A percentile compares a stretch with the other conserved stretches of the same genome.
These are phyloP conservation scores for Lipomyces kockii DNA, from an alignment of 805 yeast species.

Conservation along the genomic window DNA sequence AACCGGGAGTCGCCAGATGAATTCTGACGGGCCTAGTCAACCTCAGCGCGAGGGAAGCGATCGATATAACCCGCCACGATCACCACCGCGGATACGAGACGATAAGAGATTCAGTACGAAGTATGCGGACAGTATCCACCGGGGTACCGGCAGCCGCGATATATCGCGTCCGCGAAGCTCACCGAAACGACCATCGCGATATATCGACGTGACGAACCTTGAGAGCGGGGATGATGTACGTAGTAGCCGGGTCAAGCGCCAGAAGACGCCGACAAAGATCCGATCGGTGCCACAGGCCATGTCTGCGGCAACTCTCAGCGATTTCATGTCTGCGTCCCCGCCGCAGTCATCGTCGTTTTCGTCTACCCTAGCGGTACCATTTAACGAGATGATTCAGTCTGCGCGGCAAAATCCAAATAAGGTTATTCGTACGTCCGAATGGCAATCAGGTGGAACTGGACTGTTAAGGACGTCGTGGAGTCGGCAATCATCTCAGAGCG, in stretches of 20 bases:
- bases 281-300: background rate
- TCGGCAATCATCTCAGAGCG: background rate
- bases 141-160: background rate
- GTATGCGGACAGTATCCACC: background rate
- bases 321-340: background rate
- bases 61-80: background rate
- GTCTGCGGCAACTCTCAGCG: background rate
- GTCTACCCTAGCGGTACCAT: background rate
- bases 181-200: background rate
- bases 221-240: background rate
- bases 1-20: background rate
- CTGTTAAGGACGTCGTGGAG: background rate
- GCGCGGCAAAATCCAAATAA: background rate
- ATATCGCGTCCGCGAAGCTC: background rate
- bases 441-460: slow-evolving; percentile 2
- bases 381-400: background rate
- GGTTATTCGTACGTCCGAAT: background rate
- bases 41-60: background rate
- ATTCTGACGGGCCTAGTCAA: background rate
- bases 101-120: background rate
- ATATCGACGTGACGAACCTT: background rate
- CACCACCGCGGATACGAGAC: background rate
- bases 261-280: background rate
- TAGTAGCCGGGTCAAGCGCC: background rate
- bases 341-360: background rate